phyloP scores from a whole-genome alignment of 768 basidiomycete species.

The Gautieria morchelliformis region DNA sequence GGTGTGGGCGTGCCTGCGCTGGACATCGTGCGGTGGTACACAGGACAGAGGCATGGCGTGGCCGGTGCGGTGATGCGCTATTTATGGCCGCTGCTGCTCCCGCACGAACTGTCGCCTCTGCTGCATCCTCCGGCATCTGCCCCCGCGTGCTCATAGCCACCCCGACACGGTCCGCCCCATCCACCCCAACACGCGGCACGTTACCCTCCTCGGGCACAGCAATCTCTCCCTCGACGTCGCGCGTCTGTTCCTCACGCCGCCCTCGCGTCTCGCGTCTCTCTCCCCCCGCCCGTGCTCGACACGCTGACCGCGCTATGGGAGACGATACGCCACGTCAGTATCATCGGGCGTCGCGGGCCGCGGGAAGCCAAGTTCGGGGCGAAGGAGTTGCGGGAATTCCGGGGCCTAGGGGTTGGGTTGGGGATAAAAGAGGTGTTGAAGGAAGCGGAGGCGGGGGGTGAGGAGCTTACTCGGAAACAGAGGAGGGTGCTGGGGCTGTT shows the following conservation, averaged over 20 bases:
- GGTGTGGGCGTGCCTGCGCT: too few relatives aligned
- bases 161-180: conserved; percentile 42
- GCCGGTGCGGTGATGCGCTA: too few relatives aligned
- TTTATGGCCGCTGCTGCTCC: too few relatives aligned
- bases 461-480: too few relatives aligned
- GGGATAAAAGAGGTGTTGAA: too few relatives aligned
- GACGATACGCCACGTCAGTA: conserved; percentile 64
- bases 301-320: conserved; percentile 43
- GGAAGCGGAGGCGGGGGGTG: too few relatives aligned
- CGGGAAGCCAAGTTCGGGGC: too few relatives aligned
- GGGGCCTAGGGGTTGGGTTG: conserved; percentile 80
- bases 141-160: conserved; percentile 34
- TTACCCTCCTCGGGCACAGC: conserved; percentile 86
- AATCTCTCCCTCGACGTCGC: conserved; percentile 93
- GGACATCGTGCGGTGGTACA: too few relatives aligned
- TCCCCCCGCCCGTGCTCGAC: conserved; percentile 65
- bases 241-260: conserved; percentile 72
- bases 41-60: too few relatives aligned
- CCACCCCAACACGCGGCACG: conserved; percentile 66
- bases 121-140: not conserved
- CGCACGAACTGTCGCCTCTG: conserved; percentile 48
- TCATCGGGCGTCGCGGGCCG: conserved; percentile 80
- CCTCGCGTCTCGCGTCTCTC: conserved; percentile 52
- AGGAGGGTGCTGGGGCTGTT: too few relatives aligned
- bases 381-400: too few relatives aligned